Evolutionary conservation across 805 yeast genomes (phyloP), one percentile per base, ranked within the genome.

Genomic region (Metschnikowia cubensis): DNA sequence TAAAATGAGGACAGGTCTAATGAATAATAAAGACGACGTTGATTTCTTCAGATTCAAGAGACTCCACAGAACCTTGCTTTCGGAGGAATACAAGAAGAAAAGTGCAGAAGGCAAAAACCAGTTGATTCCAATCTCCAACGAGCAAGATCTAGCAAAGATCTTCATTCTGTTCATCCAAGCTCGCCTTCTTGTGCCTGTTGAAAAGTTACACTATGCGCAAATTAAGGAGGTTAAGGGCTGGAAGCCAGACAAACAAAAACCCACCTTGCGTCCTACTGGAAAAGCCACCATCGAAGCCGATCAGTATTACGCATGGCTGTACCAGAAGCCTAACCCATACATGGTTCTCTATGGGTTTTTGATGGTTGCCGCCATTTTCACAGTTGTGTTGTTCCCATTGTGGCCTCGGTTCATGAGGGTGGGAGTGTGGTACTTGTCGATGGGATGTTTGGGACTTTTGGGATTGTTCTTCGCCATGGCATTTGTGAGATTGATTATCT

Each of bases 361-460:
- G 56, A 84, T 86, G 25, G 69, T 92, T 18, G 80, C 79, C 6
- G 85, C 80, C 20, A 76, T 86, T 3, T 81, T 86, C 57, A 74
- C 81, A 1, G 64, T 85, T 31, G 82, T 87, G 34, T 72, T 87
- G 61, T 94, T 89, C 83, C 99, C 98, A 55, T 77, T 94, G 61
- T 94, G 99, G 99, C 99, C 99, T 25, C 62, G 74, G 35, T 82
- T 85, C 68, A 83, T 94, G 94, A 84, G 96, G 65, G 77, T 77
- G 49, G 95, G 94, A 39, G 96, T 89, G 32, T 94, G 96, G 87
- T 94, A 90, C 66, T 65, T 89, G 48, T 87, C 96, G 33, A 80
- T 92, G 76, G 86, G 80, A 6, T 70, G 84, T 48, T 70, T 94
- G 54, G 90, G 87, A 0, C 69, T 92, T 35, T 74, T 94, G 40